A percentile compares a stretch with the other conserved stretches of the same genome.
Conservation (phyloP, 1,139 yeast species). For the Arxiozyma bovina region DNA sequence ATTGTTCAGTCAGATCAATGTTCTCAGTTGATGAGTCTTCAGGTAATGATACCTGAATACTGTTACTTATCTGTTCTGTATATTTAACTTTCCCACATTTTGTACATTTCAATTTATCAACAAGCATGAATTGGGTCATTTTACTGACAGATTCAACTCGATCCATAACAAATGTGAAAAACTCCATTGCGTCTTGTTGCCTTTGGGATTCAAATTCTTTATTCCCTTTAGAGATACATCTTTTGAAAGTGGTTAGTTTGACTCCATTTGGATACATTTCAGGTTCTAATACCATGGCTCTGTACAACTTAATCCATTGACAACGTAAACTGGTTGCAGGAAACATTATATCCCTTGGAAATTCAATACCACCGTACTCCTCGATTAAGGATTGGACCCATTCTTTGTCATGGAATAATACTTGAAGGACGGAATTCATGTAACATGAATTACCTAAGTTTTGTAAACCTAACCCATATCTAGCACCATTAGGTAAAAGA, state of each 20-base stretch:
- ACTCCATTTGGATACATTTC: constrained; percentile 65
- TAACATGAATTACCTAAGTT: constrained; percentile 94
- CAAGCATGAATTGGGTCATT: constrained; percentile 47
- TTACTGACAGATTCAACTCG: constrained; percentile 40
- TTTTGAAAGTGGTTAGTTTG: constrained; percentile 66
- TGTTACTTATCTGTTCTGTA: constrained; percentile 53
- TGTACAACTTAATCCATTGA: constrained; percentile 70
- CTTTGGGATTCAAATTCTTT: constrained; percentile 75
- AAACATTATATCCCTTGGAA: constrained; percentile 34
- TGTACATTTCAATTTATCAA: constrained; percentile 56
- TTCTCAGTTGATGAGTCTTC: constrained; percentile 28
- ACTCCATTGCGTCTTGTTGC: constrained; percentile 95
- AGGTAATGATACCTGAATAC: constrained; percentile 53
- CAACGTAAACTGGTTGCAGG: constrained; percentile 60
- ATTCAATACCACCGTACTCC: constrained; percentile 20
- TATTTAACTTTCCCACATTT: constrained; percentile 56
- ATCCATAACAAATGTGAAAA: constrained; percentile 58
- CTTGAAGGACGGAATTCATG: constrained; percentile 71
- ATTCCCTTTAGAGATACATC: constrained; percentile 75
- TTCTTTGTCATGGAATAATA: constrained; percentile 41
- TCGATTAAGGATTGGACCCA: constrained; percentile 17
- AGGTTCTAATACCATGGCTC: constrained; percentile 59
- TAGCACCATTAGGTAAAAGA: constrained; percentile 63
- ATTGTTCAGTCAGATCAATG: constrained; percentile 45
- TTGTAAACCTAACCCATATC: constrained; percentile 49